Evolutionary conservation across 192 early-diverging fungal genomes (phyloP).

Genomic region (Gamsiella multidivaricata): DNA sequence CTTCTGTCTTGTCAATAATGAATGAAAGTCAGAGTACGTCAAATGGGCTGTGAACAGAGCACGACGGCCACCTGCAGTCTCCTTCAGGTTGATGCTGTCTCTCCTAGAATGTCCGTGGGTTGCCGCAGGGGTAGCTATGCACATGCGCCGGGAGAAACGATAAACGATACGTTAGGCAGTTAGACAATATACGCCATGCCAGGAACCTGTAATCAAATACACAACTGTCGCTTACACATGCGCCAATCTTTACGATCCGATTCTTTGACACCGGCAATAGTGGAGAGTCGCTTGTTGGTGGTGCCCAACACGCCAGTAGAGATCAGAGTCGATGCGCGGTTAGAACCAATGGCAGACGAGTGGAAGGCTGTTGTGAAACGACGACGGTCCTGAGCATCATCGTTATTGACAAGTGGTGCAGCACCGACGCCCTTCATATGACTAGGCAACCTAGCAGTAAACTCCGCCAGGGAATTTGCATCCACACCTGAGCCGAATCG

Average conservation of each 20-base stretch:
- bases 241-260: slow-evolving; percentile 43
- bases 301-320: not conserved
- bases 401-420: slow-evolving; percentile 38
- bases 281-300: slow-evolving; percentile 25
- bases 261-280: slow-evolving; percentile 10
- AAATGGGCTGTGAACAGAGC: slow-evolving; percentile 67
- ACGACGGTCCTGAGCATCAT: slow-evolving; percentile 47
- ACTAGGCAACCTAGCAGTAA: slow-evolving; percentile 30
- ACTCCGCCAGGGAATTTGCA: slow-evolving; percentile 34
- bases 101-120: slow-evolving; percentile 59
- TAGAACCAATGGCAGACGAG: slow-evolving; percentile 3
- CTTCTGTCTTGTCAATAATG: slow-evolving; percentile 56
- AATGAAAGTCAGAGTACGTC: slow-evolving; percentile 65
- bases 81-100: slow-evolving; percentile 58
- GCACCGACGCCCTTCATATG: slow-evolving; percentile 23
- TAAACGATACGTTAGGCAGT: not conserved
- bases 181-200: no score
- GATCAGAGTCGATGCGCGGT: slow-evolving; percentile 1
- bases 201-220: not conserved
- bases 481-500: slow-evolving; percentile 27
- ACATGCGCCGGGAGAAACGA: no score
- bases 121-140: slow-evolving; percentile 49
- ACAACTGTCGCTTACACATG: slow-evolving; percentile 47
- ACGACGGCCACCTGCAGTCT: slow-evolving; percentile 62
- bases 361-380: slow-evolving; percentile 46